These are phyloP conservation scores for Cryptococcus floricola DNA, from an alignment of 1,284 basidiomycete species.

Conservation along the genomic window DNA sequence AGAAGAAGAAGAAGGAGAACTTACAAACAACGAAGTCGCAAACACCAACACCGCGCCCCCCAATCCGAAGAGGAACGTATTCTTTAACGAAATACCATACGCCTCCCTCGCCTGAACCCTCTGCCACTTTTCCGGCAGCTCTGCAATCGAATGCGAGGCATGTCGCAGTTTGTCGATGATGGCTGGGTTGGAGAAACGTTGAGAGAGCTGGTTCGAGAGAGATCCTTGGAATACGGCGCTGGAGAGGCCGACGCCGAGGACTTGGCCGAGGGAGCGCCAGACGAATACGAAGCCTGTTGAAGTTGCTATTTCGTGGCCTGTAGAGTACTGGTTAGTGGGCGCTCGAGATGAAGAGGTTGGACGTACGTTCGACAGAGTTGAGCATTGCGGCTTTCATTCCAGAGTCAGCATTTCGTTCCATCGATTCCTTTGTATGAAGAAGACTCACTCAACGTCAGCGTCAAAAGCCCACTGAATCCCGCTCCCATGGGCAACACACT, in stretches of 20 bases:
- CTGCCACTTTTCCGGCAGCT: conserved; percentile 13
- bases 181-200: conserved; percentile 16
- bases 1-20: background rate
- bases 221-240: conserved; percentile 29
- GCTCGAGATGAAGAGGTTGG: background rate
- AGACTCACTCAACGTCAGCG: conserved; percentile 21
- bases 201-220: conserved; percentile 12
- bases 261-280: conserved; percentile 28
- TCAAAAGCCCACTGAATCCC: conserved; percentile 26
- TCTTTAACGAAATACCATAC: conserved; percentile 18
- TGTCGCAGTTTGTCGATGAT: conserved; percentile 22
- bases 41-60: conserved; percentile 19
- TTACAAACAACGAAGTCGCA: conserved; percentile 18
- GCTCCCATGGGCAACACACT: conserved; percentile 29
- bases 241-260: conserved; percentile 28
- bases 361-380: conserved; percentile 24
- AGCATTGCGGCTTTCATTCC: conserved; percentile 19
- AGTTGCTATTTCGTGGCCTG: conserved; percentile 22
- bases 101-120: conserved; percentile 19
- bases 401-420: background rate
- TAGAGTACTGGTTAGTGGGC: background rate
- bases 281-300: conserved; percentile 29
- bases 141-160: conserved; percentile 20
- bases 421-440: background rate
- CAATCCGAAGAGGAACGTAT: conserved; percentile 26